These are phyloP conservation scores for Nemania sp. DNA, from an alignment of 2,329 filamentous ascomycete species.

Conservation along the genomic window DNA sequence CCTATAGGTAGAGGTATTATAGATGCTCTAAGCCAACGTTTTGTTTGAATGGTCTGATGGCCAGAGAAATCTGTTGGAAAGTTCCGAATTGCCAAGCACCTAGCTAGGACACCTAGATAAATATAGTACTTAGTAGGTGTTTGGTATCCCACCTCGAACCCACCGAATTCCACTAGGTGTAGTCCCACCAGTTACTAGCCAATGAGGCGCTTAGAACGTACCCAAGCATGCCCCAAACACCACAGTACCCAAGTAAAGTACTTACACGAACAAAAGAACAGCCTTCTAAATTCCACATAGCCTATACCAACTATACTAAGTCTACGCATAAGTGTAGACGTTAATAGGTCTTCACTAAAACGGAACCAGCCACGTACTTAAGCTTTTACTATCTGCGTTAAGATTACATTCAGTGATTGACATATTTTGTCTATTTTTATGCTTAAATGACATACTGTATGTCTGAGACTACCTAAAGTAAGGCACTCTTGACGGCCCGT, in stretches of 20 bases:
- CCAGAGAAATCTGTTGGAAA: constrained; percentile 4
- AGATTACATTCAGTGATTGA: background rate
- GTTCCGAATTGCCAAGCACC: constrained; percentile 10
- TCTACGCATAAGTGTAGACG: background rate
- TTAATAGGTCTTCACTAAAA: background rate
- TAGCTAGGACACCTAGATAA: constrained; percentile 7
- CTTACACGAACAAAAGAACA: background rate
- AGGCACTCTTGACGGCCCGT: background rate
- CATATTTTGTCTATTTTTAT: background rate
- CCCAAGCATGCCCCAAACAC: background rate
- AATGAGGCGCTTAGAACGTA: background rate
- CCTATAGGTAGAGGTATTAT: background rate
- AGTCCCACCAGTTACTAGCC: background rate
- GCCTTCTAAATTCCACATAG: background rate
- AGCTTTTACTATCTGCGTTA: background rate
- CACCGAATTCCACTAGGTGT: background rate
- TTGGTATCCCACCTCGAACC: background rate
- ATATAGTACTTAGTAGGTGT: too few species aligned
- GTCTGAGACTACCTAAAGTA: too few species aligned
- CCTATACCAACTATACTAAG: background rate
- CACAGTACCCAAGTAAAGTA: too few species aligned
- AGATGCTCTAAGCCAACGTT: background rate
- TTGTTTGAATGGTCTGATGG: constrained; percentile 10
- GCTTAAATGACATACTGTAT: background rate
- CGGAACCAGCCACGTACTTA: background rate